Evolutionary conservation across 2,329 filamentous ascomycete species (phyloP), one percentile per base, ranked within the genome.

Genomic region (Xylariaceae sp.): DNA sequence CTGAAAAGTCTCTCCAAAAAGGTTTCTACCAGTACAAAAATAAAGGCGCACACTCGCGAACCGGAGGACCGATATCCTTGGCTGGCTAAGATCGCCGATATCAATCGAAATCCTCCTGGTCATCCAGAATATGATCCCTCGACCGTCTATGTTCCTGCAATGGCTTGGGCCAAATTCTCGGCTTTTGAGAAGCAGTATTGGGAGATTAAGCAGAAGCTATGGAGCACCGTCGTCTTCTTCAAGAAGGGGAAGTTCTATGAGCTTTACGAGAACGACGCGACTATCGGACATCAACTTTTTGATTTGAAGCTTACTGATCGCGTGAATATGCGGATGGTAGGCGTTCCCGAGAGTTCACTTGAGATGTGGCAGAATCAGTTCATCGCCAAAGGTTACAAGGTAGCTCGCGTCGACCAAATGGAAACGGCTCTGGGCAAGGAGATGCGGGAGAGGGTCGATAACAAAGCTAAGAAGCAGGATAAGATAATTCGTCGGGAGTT

Each of bases 231-330:
- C 34, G 91, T 98, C 13, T 98, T 98, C 67, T 98, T 98, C 81
- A 98, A 97, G 67, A 98, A 98, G 72, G 93, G 93, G 57, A 98
- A 98, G 57, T 98, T 98, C 65, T 98, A 96, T 60, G 93, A 98
- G 62, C 75, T 98, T 0, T 98, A 97, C 59, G 93, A 98, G 63
- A 95, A 96, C 46, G 93, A 98, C 65, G 93, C 93, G 4, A 95
- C 91, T 0, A 84, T 97, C 42, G 93, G 93, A 4, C 90, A 98
- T 60, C 93, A 97, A 62, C 74, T 96, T 13, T 98, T 98, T 55
- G 93, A 98, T 63, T 76, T 98, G 42, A 98, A 98, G 68, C 83
- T 98, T 61, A 98, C 93, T 0, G 93, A 98, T 56, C 81, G 93
- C 41, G 93, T 98, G 62, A 98, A 98, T 63, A 98, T 98, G 93